Base-by-base conservation (phyloP, 2,329 filamentous ascomycete species). In the Geoglossum cookeanum region DNA sequence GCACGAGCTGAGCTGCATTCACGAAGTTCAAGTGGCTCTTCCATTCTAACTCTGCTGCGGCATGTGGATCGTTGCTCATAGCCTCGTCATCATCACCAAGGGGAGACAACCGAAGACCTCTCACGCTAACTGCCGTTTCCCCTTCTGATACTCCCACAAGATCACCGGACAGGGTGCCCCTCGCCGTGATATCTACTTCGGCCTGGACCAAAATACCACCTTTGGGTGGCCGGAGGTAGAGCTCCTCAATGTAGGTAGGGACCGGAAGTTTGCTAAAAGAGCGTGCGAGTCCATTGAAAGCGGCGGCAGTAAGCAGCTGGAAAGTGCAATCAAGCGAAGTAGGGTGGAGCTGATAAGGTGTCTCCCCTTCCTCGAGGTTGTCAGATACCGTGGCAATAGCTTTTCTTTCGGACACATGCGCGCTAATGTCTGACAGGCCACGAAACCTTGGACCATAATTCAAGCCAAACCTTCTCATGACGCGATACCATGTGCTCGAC, bases 391-490 rank as follows among this genome's bases (percentile, higher is more conserved):
- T 42, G 4, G 8, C 37, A 13, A 42, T 15, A 15, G 37, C 37
- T 13, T 7, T 42, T 42, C n/a, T 7, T 7, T 42, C 11, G 4
- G 11, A 13, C 11, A 42, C 37, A 42, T 15, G 8, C 13, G 37
- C 11, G 37, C 8, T 13, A 15, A 13, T 42, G 37, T 13, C 5
- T 15, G 5, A 13, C n/a, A 42, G 37, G 37, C 37, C 37, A 3
- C 4, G 3, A 13, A 66, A 67, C n/a, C 42, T 13, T 7, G 62
- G 55, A 7, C 65, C 62, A 53, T 65, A 65, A 33, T 62, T 61
- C 3, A 65, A 44, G 0, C 65, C 65, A 8, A 62, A 57, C 48
- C 60, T 61, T 6, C 45, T 57, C 59, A 65, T 57, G 13, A 58
- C 57, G 30, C 58, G 47, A 55, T 64, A 65, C 57, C 57, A 61